These are phyloP conservation scores for Pythium oligandrum DNA, from an alignment of 352 stramenopile species.

Conservation along the genomic window DNA sequence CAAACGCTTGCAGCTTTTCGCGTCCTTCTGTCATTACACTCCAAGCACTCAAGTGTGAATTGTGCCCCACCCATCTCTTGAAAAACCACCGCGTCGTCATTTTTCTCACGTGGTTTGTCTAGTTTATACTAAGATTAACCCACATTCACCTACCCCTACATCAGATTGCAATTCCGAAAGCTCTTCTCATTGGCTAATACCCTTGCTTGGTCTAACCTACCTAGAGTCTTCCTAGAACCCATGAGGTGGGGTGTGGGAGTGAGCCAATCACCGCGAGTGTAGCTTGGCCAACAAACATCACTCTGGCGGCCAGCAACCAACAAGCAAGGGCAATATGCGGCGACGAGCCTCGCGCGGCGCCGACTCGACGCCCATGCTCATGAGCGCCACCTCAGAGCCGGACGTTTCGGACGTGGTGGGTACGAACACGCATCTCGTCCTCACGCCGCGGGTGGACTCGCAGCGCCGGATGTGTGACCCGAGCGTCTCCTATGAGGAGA, in stretches of 20 bases:
- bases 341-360: neutral
- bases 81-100: too few relatives aligned
- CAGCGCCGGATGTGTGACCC: too few relatives aligned
- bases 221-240: neutral
- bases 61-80: too few relatives aligned
- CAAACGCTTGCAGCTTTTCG: constrained; percentile 15
- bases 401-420: constrained; percentile 19
- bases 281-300: neutral
- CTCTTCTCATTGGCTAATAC: neutral
- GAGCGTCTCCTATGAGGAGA: neutral
- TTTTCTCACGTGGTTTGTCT: neutral
- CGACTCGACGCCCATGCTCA: constrained; percentile 26
- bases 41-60: too few relatives aligned
- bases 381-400: constrained; percentile 17
- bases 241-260: neutral
- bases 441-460: constrained; percentile 3
- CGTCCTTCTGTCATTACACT: constrained; percentile 10
- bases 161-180: neutral
- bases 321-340: neutral
- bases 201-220: neutral
- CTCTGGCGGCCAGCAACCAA: constrained; percentile 1
- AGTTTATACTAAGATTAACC: neutral
- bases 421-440: constrained; percentile 18
- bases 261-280: neutral
- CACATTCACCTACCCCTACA: too few relatives aligned